A percentile compares a stretch with the other conserved stretches of the same genome.
phyloP scores from a whole-genome alignment of 352 stramenopile genomes.

The Globisporangium cederbergense region DNA sequence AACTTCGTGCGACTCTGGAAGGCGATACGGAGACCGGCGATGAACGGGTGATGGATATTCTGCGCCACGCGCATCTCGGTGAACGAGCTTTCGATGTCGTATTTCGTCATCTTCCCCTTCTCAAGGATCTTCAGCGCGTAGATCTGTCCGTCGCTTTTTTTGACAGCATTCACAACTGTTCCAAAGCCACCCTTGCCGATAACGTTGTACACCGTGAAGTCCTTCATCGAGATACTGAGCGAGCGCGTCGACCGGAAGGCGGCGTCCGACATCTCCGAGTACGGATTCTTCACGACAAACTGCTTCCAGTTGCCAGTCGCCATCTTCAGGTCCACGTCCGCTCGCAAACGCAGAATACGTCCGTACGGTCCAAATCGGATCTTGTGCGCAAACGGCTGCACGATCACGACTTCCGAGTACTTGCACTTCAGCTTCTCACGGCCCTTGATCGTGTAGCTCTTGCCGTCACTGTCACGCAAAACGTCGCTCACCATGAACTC shows the following conservation, averaged over 20 bases:
- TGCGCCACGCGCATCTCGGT: conserved; percentile 88
- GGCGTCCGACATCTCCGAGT: conserved; percentile 71
- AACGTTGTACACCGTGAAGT: conserved; percentile 89
- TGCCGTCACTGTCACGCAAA: conserved; percentile 55
- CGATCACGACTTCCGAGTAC: conserved; percentile 60
- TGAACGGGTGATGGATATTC: conserved; percentile 88
- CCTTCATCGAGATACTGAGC: conserved; percentile 86
- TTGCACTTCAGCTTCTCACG: conserved; percentile 84
- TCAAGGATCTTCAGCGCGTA: conserved; percentile 91
- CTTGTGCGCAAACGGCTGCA: conserved; percentile 71
- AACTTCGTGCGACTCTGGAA: conserved; percentile 87
- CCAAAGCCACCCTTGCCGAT: conserved; percentile 87
- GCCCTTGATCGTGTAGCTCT: conserved; percentile 70
- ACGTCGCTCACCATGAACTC: conserved; percentile 77
- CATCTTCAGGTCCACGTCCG: conserved; percentile 75
- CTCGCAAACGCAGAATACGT: conserved; percentile 73
- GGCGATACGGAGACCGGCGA: conserved; percentile 78
- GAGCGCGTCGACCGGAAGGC: conserved; percentile 80
- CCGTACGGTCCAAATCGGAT: conserved; percentile 80
- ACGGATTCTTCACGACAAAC: conserved; percentile 80
- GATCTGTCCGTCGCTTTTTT: conserved; percentile 88
- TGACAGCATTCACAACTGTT: conserved; percentile 87
- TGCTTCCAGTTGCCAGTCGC: conserved; percentile 70
- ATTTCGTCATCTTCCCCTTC: conserved; percentile 89
- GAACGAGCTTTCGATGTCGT: conserved; percentile 87